Percentiles rank a stretch among this genome's conserved stretches.
phyloP scores from a whole-genome alignment of 2,329 filamentous ascomycete species.

The Talaromyces amestolkiae region DNA sequence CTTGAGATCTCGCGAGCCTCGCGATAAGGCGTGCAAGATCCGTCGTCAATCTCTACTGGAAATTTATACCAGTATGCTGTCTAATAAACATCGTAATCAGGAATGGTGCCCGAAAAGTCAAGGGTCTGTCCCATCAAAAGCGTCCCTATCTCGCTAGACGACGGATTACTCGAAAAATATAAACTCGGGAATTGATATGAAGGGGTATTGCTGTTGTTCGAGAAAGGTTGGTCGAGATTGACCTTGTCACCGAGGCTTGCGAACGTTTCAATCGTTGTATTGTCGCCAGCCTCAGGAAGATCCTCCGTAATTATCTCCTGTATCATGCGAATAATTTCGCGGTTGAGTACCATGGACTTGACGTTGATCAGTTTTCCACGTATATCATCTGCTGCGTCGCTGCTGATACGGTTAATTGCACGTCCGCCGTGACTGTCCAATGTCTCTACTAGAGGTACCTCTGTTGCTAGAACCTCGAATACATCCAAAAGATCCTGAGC shows the following conservation, averaged over 20 bases:
- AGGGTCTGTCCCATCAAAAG: slow-evolving; percentile 3
- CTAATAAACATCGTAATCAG: slow-evolving; percentile 6
- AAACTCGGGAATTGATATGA: neutral
- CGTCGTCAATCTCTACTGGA: too few species aligned
- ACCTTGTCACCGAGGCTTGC: slow-evolving; percentile 2
- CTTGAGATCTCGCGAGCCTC: too few species aligned
- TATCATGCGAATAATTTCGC: neutral
- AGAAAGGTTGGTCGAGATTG: neutral
- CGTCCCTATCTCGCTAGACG: neutral
- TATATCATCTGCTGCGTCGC: neutral
- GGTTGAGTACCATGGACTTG: neutral
- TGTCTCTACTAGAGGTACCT: neutral
- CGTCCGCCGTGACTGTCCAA: neutral
- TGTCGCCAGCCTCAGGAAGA: neutral
- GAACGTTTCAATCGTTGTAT: neutral
- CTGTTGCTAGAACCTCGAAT: neutral
- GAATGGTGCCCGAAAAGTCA: neutral
- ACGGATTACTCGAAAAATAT: neutral
- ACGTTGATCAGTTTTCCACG: neutral
- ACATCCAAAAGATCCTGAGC: neutral
- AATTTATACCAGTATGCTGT: neutral
- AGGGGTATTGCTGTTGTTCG: neutral
- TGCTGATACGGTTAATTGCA: neutral
- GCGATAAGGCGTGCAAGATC: too few species aligned
- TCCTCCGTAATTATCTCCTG: slow-evolving; percentile 1